phyloP scores from a whole-genome alignment of 2,329 filamentous ascomycete genomes.

The Fusarium buxicola region DNA sequence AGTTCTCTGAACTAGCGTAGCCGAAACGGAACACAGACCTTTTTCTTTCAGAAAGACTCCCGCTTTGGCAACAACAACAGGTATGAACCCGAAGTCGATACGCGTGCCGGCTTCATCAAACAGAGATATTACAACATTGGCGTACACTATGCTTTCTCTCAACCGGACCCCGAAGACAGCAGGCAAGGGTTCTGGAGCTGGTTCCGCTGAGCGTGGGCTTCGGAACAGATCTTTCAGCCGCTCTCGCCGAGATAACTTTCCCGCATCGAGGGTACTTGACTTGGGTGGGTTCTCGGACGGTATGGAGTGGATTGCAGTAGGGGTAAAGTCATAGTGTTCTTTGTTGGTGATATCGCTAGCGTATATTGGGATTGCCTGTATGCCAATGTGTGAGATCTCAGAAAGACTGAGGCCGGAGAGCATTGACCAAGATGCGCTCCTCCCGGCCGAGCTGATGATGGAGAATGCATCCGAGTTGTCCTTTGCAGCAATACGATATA shows the following conservation, averaged over 20 bases:
- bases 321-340: conserved; percentile 7
- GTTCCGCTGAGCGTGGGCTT: background rate
- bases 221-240: background rate
- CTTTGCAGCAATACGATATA: conserved; percentile 1
- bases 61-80: background rate
- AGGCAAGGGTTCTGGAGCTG: background rate
- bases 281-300: too few relatives aligned
- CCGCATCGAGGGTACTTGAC: background rate
- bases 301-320: background rate
- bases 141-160: background rate
- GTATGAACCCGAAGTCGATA: background rate
- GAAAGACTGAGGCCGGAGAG: conserved; percentile 23
- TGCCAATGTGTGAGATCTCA: conserved; percentile 16
- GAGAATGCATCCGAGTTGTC: conserved; percentile 18
- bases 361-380: conserved; percentile 21
- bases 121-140: background rate
- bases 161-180: conserved; percentile 10
- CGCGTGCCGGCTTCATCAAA: background rate
- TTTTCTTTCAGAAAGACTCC: background rate
- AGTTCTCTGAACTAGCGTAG: background rate
- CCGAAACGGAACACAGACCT: too few relatives aligned
- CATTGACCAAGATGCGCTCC: conserved; percentile 22
- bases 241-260: background rate
- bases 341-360: conserved; percentile 13
- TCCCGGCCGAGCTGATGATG: conserved; percentile 13